Evolutionary conservation across 208 protist species (phyloP), one percentile per base, ranked within the genome.

Genomic region (Trypanosomatidae sp.): DNA sequence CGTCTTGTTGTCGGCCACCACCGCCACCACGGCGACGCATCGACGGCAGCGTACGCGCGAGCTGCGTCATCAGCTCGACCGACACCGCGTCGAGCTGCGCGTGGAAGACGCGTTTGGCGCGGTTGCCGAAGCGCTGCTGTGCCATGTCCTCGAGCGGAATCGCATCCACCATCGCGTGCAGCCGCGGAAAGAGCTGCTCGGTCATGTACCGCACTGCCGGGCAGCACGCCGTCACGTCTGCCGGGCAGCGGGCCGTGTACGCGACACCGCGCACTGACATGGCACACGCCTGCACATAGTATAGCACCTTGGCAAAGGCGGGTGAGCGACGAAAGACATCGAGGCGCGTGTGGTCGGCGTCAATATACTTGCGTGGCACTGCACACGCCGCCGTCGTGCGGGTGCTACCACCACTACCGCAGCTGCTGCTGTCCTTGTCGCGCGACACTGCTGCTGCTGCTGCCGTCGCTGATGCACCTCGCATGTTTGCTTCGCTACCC

Each of bases 111-210:
- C 81, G 77, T 49, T 87, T 89, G 3, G 86, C 74, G 16, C 56
- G 71, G 59, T 94, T 94, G 44, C 86, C 86, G 43, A 89, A 94
- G 46, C 86, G 78, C 63, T 91, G 82, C 52, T 77, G 63, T 6
- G 59, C 48, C 61, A 78, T 52, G 48, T 88, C 74, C 43, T 87
- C 63, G 32, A 92, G 71, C 16, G 81, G 81, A 23, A 94, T 80
- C 16, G 50, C 53, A 15, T 66, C 72, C 7, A 86, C 76, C 16
- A 78, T 45, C 8, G 48, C 32, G 24, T 74, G 27, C 18, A 91
- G 56, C 24, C 63, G 55, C 0, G 67, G 68, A 28, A 91, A 83
- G 39, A 76, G 74, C 30, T 56, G 48, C 15, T 59, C 33, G 2
- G 72, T 46, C 27, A 88, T 33, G 49, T 65, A 83, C 21, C 33